These are phyloP conservation scores for Aspergillus ellipticus DNA, from an alignment of 495 filamentous ascomycete genomes.

Conservation along the genomic window DNA sequence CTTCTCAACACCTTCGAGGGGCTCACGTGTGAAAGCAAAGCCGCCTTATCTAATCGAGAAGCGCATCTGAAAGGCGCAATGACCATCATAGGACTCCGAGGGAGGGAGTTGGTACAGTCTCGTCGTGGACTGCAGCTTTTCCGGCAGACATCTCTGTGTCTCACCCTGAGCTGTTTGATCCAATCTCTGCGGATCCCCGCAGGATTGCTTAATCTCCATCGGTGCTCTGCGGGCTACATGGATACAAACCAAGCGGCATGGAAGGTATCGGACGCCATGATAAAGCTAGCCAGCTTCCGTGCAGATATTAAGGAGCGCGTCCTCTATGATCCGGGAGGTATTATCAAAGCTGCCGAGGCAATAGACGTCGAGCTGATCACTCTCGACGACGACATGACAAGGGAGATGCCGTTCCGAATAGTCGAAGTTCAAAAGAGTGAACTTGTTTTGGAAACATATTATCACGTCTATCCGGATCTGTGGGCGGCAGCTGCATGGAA, in stretches of 20 bases:
- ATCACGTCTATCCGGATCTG: constrained; percentile 2
- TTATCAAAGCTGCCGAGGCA: neutral
- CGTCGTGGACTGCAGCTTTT: constrained; percentile 5
- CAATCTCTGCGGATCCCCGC: neutral
- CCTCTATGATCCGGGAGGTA: neutral
- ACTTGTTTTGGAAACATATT: neutral
- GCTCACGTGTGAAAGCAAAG: neutral
- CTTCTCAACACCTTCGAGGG: constrained; percentile 6
- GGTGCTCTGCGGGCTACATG: neutral
- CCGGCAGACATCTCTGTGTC: constrained; percentile 3
- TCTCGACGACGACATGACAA: neutral
- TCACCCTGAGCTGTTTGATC: constrained; percentile 3
- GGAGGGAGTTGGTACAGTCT: neutral
- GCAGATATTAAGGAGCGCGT: neutral
- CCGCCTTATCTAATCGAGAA: neutral
- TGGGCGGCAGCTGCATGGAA: constrained; percentile 5
- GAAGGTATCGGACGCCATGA: neutral
- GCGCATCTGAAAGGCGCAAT: constrained; percentile 3
- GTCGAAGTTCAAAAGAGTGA: neutral
- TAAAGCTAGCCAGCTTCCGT: neutral
- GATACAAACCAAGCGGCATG: neutral
- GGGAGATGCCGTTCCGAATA: neutral
- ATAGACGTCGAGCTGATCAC: constrained; percentile 1
- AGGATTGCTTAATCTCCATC: neutral
- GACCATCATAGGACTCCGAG: constrained; percentile 1